Evolutionary conservation across 495 filamentous ascomycete species (phyloP).

Genomic region (Penicillium paxilli): DNA sequence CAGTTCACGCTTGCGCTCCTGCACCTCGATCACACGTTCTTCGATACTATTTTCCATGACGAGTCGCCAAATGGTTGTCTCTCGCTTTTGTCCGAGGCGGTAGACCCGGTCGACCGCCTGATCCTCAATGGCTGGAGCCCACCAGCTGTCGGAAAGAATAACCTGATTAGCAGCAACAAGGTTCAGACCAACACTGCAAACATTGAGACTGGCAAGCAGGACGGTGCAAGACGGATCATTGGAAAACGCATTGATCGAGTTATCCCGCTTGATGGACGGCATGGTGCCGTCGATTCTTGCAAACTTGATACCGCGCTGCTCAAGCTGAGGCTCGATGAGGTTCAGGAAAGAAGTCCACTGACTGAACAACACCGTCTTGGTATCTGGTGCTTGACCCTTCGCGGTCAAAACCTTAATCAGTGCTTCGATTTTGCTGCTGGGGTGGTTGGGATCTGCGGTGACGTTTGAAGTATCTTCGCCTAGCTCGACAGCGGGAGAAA

Average conservation of each 20-base stretch:
- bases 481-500: constrained; percentile 59
- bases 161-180: constrained; percentile 87
- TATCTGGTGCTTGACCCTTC: constrained; percentile 62
- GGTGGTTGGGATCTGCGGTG: constrained; percentile 59
- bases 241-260: constrained; percentile 65
- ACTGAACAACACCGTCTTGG: constrained; percentile 87
- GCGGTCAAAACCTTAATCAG: constrained; percentile 77
- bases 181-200: constrained; percentile 87
- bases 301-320: constrained; percentile 60
- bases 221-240: constrained; percentile 69
- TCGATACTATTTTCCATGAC: constrained; percentile 87
- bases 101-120: constrained; percentile 93
- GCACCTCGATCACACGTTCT: constrained; percentile 78
- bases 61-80: constrained; percentile 76
- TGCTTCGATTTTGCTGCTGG: constrained; percentile 83
- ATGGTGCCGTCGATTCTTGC: constrained; percentile 85
- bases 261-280: constrained; percentile 65
- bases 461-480: constrained; percentile 49
- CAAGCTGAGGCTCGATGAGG: constrained; percentile 71
- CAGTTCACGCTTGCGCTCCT: constrained; percentile 77
- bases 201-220: constrained; percentile 78
- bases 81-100: constrained; percentile 77
- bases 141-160: constrained; percentile 84
- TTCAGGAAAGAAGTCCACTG: constrained; percentile 93
- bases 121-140: constrained; percentile 92